Conservation (phyloP, 805 yeast genomes). For the Saturnispora quitensis region DNA sequence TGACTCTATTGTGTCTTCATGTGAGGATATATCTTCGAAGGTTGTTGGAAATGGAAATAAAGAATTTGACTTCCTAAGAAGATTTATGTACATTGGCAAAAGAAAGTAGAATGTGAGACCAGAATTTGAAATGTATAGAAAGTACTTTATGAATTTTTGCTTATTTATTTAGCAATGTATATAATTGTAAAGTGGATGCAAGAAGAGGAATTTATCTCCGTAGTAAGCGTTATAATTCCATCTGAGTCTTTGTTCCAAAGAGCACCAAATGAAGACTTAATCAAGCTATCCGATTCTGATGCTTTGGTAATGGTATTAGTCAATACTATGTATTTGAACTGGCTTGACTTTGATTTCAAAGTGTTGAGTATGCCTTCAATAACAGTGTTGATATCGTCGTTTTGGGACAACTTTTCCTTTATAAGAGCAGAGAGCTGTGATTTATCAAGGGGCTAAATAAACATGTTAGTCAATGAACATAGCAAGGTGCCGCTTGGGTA, state of each 20-base stretch:
- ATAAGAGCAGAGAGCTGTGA: slow-evolving; percentile 4
- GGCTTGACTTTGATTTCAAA: slow-evolving; percentile 38
- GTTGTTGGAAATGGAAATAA: background rate
- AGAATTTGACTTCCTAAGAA: slow-evolving; percentile 4
- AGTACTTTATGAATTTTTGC: slow-evolving; percentile 6
- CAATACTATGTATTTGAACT: slow-evolving; percentile 47
- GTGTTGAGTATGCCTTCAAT: slow-evolving; percentile 27
- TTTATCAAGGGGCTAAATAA: background rate
- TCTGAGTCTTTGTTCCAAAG: slow-evolving; percentile 50
- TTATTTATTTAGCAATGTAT: background rate
- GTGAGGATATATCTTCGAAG: background rate
- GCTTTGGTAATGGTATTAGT: slow-evolving; percentile 28
- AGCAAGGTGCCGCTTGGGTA: background rate
- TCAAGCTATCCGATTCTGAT: slow-evolving; percentile 21
- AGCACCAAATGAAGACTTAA: slow-evolving; percentile 38
- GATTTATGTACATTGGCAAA: background rate
- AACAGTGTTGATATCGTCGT: slow-evolving; percentile 16
- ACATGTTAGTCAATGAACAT: background rate
- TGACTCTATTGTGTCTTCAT: slow-evolving; percentile 1
- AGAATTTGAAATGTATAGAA: slow-evolving; percentile 6
- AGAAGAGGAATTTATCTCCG: slow-evolving; percentile 20
- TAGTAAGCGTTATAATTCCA: slow-evolving; percentile 33
- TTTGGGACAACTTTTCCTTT: background rate
- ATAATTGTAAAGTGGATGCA: background rate
- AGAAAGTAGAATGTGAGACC: background rate